phyloP scores from a whole-genome alignment of 768 basidiomycete species.

The Pulveroboletus sp. region DNA sequence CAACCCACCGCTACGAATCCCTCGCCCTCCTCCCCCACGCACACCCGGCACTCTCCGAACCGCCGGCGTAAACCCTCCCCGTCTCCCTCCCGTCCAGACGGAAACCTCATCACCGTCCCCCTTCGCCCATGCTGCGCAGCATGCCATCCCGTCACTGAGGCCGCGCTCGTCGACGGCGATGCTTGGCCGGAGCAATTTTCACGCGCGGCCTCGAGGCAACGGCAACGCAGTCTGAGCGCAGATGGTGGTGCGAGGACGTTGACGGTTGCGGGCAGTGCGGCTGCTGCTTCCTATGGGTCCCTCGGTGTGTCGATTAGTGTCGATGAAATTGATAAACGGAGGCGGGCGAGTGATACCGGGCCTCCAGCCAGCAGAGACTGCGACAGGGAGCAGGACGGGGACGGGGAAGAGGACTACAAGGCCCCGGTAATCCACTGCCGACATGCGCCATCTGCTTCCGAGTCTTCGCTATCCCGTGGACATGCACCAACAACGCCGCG shows the following conservation, averaged over 20 bases:
- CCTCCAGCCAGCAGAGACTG: neutral
- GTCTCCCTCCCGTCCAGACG: slow-evolving; percentile 38
- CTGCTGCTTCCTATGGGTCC: slow-evolving; percentile 21
- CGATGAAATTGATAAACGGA: slow-evolving; percentile 63
- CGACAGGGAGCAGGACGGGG: neutral
- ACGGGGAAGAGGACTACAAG: neutral
- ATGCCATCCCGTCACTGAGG: slow-evolving; percentile 59
- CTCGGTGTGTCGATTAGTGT: slow-evolving; percentile 45
- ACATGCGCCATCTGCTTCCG: neutral
- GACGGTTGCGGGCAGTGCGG: slow-evolving; percentile 30
- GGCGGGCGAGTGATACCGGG: slow-evolving; percentile 41
- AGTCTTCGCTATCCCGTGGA: slow-evolving; percentile 11
- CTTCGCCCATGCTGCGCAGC: slow-evolving; percentile 69
- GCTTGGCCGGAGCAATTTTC: slow-evolving; percentile 65
- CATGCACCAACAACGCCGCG: slow-evolving; percentile 17
- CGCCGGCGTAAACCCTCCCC: slow-evolving; percentile 22
- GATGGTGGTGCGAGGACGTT: slow-evolving; percentile 31
- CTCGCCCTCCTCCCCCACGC: neutral
- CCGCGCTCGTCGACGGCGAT: slow-evolving; percentile 51
- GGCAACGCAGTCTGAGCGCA: slow-evolving; percentile 49
- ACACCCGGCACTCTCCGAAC: slow-evolving; percentile 6
- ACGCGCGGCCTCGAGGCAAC: slow-evolving; percentile 56
- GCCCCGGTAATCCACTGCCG: neutral
- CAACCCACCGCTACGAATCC: slow-evolving; percentile 22
- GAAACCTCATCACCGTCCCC: slow-evolving; percentile 60